Conservation (phyloP, 306 rosid species). For the Trifolium fragiferum region DNA sequence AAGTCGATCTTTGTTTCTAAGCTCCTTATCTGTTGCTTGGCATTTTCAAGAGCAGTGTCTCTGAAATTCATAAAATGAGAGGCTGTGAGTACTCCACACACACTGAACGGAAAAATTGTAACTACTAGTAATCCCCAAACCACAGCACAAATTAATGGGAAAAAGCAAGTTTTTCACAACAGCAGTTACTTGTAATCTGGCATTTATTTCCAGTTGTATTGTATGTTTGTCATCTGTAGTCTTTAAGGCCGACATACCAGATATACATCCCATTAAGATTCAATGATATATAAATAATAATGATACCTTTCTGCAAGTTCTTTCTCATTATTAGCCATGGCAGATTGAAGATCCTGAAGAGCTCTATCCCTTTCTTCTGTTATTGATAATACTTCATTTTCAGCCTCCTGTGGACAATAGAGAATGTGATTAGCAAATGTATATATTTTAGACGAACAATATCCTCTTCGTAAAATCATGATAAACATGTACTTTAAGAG, state of each 20-base stretch:
- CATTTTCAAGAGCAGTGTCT: conserved; percentile 63
- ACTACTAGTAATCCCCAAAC: conserved; percentile 23
- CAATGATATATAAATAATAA: conserved; percentile 35
- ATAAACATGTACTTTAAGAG: conserved; percentile 68
- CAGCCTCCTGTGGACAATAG: conserved; percentile 73
- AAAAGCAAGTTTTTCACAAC: conserved; percentile 18
- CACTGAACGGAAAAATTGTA: conserved; percentile 29
- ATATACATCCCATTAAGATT: conserved; percentile 28
- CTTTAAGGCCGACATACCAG: conserved; percentile 11
- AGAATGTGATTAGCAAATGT: conserved; percentile 30
- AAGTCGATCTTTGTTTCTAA: conserved; percentile 78
- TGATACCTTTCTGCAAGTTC: conserved; percentile 81
- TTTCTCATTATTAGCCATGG: conserved; percentile 63
- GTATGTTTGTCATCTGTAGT: conserved; percentile 29
- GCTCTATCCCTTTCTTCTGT: conserved; percentile 76
- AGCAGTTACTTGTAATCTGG: conserved; percentile 22
- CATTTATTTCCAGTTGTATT: conserved; percentile 33
- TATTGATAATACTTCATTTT: conserved; percentile 69
- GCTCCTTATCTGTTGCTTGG: conserved; percentile 70
- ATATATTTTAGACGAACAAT: conserved; percentile 14
- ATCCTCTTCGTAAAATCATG: conserved; percentile 36
- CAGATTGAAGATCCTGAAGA: conserved; percentile 76
- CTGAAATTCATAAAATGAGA: conserved; percentile 60
- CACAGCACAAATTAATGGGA: conserved; percentile 39
- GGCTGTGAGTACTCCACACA: conserved; percentile 34